Conservation (phyloP, 169 alveolate species). For the Plasmodium adleri region DNA sequence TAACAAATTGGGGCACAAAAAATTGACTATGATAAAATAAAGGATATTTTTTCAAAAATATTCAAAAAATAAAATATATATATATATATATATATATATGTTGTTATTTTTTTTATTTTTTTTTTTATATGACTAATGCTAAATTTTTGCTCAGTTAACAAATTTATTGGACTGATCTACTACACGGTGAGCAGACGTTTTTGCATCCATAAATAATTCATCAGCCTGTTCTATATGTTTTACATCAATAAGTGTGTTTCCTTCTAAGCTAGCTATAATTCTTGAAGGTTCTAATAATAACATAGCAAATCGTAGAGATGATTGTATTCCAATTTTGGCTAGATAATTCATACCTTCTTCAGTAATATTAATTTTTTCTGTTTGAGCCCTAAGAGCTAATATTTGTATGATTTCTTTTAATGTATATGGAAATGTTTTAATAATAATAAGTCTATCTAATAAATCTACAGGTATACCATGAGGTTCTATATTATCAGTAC, state of each 20-base stretch:
- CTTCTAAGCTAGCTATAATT: conserved; percentile 94
- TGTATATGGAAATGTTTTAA: conserved; percentile 97
- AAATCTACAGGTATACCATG: conserved; percentile 99
- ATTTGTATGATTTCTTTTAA: conserved; percentile 88
- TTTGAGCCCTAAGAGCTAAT: conserved; percentile 96
- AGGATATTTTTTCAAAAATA: too few relatives aligned
- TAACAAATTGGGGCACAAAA: too few relatives aligned
- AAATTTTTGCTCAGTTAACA: conserved; percentile 76
- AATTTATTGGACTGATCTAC: conserved; percentile 94
- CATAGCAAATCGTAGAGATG: conserved; percentile 96
- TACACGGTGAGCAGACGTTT: conserved; percentile 95
- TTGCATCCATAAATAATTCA: conserved; percentile 97
- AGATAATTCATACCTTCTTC: conserved; percentile 96
- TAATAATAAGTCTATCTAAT: conserved; percentile 98
- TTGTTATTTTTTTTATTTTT: too few relatives aligned
- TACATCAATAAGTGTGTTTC: conserved; percentile 91
- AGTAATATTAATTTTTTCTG: conserved; percentile 95
- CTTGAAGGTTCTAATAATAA: conserved; percentile 98
- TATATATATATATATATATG: too few relatives aligned
- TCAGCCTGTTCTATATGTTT: conserved; percentile 96
- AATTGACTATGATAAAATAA: too few relatives aligned
- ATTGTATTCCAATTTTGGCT: conserved; percentile 97
- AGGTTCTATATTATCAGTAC: conserved; percentile 98
- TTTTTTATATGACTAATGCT: not conserved
- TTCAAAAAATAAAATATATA: too few relatives aligned